phyloP scores from a whole-genome alignment of 345 rosid genomes.

The Lumnitzera racemosa region DNA sequence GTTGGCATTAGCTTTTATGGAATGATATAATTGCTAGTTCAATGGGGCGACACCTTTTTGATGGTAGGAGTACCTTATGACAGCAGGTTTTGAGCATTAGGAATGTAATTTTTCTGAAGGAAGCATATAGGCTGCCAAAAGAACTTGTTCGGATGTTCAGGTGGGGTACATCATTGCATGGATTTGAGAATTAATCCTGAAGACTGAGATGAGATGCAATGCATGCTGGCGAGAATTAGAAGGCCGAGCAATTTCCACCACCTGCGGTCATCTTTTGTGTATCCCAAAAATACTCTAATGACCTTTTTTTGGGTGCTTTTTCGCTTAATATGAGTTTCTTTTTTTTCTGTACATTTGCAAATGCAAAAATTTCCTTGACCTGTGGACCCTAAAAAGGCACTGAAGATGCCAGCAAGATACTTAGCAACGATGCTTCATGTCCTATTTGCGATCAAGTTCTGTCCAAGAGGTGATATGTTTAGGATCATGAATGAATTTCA shows the following conservation, averaged over 20 bases:
- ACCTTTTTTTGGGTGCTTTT: not conserved
- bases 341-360: slow-evolving; percentile 3
- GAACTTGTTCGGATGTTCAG: slow-evolving; percentile 8
- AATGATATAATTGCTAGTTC: no score
- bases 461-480: slow-evolving; percentile 60
- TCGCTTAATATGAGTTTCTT: not conserved
- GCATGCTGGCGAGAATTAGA: slow-evolving; percentile 96
- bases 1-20: no score
- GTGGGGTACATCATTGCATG: slow-evolving; percentile 10
- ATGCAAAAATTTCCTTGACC: slow-evolving; percentile 31
- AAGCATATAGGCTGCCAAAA: no score
- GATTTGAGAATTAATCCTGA: slow-evolving; percentile 12
- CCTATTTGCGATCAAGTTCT: slow-evolving; percentile 96
- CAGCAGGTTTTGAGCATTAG: no score
- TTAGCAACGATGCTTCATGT: slow-evolving; percentile 79
- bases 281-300: slow-evolving; percentile 24
- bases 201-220: slow-evolving; percentile 82
- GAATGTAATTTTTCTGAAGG: no score
- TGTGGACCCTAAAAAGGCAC: slow-evolving; percentile 40
- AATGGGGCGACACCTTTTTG: no score
- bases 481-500: not conserved
- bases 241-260: slow-evolving; percentile 81
- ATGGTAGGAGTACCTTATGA: no score
- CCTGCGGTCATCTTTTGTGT: slow-evolving; percentile 91
- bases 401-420: slow-evolving; percentile 90